Evolutionary conservation across 23 red algal genomes (phyloP), one percentile per base, ranked within the genome.

Genomic region (Gracilaria vermiculophylla): DNA sequence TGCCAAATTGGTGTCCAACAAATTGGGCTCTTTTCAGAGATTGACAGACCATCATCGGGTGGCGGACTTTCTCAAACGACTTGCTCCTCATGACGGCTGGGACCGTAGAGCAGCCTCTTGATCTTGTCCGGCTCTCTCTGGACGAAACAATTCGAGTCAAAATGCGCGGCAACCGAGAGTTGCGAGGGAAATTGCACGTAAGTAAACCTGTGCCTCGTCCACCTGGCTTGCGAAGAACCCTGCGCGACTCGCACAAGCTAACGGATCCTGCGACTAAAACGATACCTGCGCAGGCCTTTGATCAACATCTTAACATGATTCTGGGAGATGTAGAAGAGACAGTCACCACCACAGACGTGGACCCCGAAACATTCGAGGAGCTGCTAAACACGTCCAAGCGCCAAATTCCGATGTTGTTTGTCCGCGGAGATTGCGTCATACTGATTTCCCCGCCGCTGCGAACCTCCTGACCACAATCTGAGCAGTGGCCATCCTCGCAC

Each of bases 281-380:
- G 16, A 57, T 43, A 21, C 27, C 10, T 57, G 0, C 0, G 1
- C 50, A 96, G 94, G 95, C 92, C 2, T 99, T 95, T 77, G 97
- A 99, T 78, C 97, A 99, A 91, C 97, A 99, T 61, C 78, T 99
- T 58, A 99, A 99, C 70, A 87, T 99, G 90, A 87, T 99, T 34
- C 72, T 99, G 5, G 91, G 92, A 32, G 92, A 99, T 73, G 97
- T 92, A 7, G 88, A 95, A 47, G 97, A 99, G 79, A 99, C 92
- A 25, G 64, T 94, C 51, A 88, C 79, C 11, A 83, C 57, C 3
- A 81, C 89, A 23, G 93, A 95, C 34, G 84, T 95, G 19, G 97
- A 99, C 75, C 79, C 91, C 45, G 97, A 99, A 87, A 99, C 97
- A 51, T 93, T 77, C 49, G 97, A 99, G 82, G 76, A 99, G 81